Evolutionary conservation across 1,284 basidiomycete species (phyloP).

Genomic region (Cerioporus squamosus): DNA sequence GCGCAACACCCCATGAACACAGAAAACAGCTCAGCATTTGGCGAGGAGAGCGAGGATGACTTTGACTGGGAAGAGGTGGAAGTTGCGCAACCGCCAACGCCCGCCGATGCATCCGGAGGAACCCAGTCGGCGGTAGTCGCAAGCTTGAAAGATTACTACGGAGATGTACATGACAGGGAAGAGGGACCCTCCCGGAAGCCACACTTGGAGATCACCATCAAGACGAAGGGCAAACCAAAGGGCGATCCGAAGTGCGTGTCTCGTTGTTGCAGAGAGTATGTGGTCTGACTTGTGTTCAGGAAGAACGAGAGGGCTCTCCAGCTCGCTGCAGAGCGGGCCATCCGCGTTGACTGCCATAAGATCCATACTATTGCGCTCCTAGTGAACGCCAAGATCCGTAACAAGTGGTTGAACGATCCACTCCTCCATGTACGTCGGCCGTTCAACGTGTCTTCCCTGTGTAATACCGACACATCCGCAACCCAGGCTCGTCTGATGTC

Average conservation of each 20-base stretch:
- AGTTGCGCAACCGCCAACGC: constrained; percentile 28
- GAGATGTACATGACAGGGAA: constrained; percentile 15
- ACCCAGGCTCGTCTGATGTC: constrained; percentile 84
- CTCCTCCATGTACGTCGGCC: constrained; percentile 73
- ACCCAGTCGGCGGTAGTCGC: constrained; percentile 2
- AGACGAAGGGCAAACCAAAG: constrained; percentile 45
- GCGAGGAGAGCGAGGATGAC: constrained; percentile 43
- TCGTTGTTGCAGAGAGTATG: not conserved
- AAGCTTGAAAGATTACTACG: constrained; percentile 14
- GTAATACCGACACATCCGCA: not conserved
- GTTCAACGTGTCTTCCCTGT: constrained; percentile 7
- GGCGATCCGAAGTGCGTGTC: constrained; percentile 33
- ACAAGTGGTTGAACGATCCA: constrained; percentile 85
- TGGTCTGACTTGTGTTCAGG: constrained; percentile 36
- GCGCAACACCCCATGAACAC: constrained; percentile 4
- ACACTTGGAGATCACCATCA: constrained; percentile 65
- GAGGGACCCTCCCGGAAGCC: constrained; percentile 27
- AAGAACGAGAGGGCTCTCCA: constrained; percentile 46
- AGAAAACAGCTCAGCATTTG: constrained; percentile 18
- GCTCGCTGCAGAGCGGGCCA: constrained; percentile 65
- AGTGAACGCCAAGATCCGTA: constrained; percentile 76
- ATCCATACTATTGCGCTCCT: constrained; percentile 84
- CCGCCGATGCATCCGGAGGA: constrained; percentile 4
- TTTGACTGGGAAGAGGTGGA: constrained; percentile 50
- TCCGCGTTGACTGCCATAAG: constrained; percentile 84